These are phyloP conservation scores for Anthoceros angustus DNA, from an alignment of 225 moss, liverwort and hornwort species.

Conservation along the genomic window DNA sequence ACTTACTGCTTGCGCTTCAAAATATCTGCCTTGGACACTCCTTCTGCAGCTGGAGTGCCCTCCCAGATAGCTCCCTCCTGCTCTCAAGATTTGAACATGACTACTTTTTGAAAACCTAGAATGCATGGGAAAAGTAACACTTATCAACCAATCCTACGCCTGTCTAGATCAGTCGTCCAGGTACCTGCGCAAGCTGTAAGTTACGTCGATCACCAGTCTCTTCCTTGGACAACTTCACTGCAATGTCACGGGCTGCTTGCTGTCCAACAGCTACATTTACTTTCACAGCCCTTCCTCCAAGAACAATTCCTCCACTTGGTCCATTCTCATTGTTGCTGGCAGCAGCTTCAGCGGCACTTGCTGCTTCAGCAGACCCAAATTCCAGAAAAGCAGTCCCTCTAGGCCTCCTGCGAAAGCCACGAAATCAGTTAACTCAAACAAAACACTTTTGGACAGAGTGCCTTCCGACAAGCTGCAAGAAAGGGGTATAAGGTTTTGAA, in stretches of 20 bases:
- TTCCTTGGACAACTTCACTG: conserved; percentile 54
- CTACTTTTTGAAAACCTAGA: background rate
- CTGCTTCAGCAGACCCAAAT: background rate
- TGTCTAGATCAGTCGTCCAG: background rate
- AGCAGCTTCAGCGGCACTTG: background rate
- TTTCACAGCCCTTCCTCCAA: background rate
- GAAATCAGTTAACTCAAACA: too few species aligned
- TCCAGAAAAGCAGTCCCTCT: background rate
- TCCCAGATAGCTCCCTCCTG: conserved; percentile 76
- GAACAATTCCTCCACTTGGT: background rate
- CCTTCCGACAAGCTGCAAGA: too few species aligned
- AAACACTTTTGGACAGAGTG: too few species aligned
- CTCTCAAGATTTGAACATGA: background rate
- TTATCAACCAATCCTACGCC: too few species aligned
- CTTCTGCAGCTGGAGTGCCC: conserved; percentile 60
- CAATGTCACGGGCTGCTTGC: conserved; percentile 50
- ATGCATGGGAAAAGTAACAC: too few species aligned
- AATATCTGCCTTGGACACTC: conserved; percentile 72
- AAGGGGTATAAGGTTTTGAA: background rate
- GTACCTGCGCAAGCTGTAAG: conserved; percentile 77
- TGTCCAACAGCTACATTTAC: background rate
- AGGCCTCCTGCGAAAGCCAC: background rate
- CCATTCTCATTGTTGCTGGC: background rate
- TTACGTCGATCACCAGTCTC: conserved; percentile 75
- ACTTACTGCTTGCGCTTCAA: conserved; percentile 77